These are phyloP conservation scores for Periconia macrospinosa DNA, from an alignment of 2,329 filamentous ascomycete genomes.

Conservation along the genomic window DNA sequence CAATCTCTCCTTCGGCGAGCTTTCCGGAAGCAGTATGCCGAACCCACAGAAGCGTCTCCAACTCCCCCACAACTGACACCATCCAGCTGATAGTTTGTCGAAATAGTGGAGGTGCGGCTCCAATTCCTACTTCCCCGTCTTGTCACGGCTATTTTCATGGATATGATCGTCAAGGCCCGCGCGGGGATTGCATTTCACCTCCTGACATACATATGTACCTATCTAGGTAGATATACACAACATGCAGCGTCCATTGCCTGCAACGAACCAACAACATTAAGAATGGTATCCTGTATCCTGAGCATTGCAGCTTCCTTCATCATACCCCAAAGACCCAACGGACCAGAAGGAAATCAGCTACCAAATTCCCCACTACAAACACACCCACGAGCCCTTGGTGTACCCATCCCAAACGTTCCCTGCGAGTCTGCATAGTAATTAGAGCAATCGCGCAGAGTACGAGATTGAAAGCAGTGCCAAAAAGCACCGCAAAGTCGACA, in stretches of 20 bases:
- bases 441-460: constrained; percentile 38
- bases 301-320: not conserved
- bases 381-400: constrained; percentile 32
- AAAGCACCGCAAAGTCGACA: constrained; percentile 72
- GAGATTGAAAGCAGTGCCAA: constrained; percentile 69
- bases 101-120: not conserved
- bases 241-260: too few relatives aligned
- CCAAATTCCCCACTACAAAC: constrained; percentile 27
- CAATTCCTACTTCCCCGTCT: not conserved
- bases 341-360: constrained; percentile 32
- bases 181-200: too few relatives aligned
- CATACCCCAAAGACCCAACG: constrained; percentile 27
- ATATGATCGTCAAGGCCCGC: too few relatives aligned
- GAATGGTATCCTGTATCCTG: not conserved
- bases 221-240: too few relatives aligned
- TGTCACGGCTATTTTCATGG: too few relatives aligned
- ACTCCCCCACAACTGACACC: not conserved
- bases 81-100: not conserved
- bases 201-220: too few relatives aligned
- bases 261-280: not conserved
- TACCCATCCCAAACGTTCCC: constrained; percentile 32
- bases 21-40: not conserved
- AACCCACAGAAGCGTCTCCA: not conserved
- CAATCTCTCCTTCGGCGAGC: not conserved
- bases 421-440: constrained; percentile 34